Evolutionary conservation across 2,329 filamentous ascomycete genomes (phyloP), one percentile per base, ranked within the genome.

Genomic region (Colletotrichum sublineola): DNA sequence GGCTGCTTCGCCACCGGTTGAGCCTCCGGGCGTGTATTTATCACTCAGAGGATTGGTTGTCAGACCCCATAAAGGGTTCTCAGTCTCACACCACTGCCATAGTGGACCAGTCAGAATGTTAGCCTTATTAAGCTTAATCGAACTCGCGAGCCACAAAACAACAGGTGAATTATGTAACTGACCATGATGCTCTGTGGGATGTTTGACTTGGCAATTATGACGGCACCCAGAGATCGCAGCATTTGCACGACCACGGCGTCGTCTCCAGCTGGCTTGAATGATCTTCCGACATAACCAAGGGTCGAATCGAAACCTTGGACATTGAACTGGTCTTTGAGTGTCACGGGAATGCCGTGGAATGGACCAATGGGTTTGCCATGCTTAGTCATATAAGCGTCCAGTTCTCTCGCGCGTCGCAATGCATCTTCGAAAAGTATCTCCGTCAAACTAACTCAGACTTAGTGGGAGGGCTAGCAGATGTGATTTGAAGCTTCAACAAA

Each of bases 181-280:
- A 84, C 83, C 79, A 85, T 85, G 61, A 90, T 81, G 0, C 84
- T 86, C 75, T 90, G 88, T 0, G 92, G 91, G 5, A 93, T 85
- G 69, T 92, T 94, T 0, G 92, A 93, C 78, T 94, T 93, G 68
- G 89, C 88, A 76, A 91, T 90, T 55, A 90, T 83, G 1, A 93
- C 84, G 1, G 91, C 91, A 1, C 92, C 92, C 0, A 89, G 82
- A 15, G 81, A 82, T 42, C 86, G 82, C 9, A 93, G 80, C 1
- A 92, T 82, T 1, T 85, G 83, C 0, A 92, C 86, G n/a, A 93
- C 82, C 0, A 87, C 86, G 4, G 88, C 84, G 4, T 82, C 75
- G 76, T 92, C 89, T 46, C 83, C 79, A 9, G 81, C 78, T 12
- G 88, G 86, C 84, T 83, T 74, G 83, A 81, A 53, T 84, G 88